Evolutionary conservation across 495 filamentous ascomycete genomes (phyloP).

Genomic region (Hypoxylon lenormandii): DNA sequence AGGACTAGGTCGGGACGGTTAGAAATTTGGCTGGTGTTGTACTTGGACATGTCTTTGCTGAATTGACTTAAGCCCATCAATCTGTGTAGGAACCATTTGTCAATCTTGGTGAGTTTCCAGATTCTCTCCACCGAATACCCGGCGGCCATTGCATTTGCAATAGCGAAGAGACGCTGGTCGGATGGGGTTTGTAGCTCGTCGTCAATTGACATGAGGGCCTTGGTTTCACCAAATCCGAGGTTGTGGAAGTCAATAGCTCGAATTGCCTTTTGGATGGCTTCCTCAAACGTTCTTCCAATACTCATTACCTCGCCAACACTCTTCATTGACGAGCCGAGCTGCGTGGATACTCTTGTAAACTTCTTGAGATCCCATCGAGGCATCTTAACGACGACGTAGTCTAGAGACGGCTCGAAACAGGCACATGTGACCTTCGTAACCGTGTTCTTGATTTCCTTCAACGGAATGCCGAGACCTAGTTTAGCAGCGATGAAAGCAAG

Average conservation of each 20-base stretch:
- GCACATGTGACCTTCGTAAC: conserved; percentile 96
- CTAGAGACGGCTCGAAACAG: conserved; percentile 98
- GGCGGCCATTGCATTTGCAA: conserved; percentile 95
- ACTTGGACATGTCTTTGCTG: conserved; percentile 77
- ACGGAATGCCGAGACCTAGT: conserved; percentile 89
- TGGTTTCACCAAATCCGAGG: conserved; percentile 90
- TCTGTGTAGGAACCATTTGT: conserved; percentile 94
- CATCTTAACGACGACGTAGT: conserved; percentile 99
- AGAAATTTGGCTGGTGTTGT: conserved; percentile 76
- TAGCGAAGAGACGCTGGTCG: conserved; percentile 95
- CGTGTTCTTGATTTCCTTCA: conserved; percentile 96
- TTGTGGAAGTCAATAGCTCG: conserved; percentile 94
- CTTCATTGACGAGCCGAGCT: conserved; percentile 98
- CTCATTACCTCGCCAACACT: conserved; percentile 99
- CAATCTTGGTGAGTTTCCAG: conserved; percentile 96
- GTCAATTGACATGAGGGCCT: conserved; percentile 93
- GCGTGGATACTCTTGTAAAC: conserved; percentile 93
- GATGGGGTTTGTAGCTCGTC: conserved; percentile 96
- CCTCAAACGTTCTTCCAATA: conserved; percentile 95
- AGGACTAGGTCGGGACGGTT: conserved; percentile 68
- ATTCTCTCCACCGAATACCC: conserved; percentile 96
- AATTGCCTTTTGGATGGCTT: conserved; percentile 98
- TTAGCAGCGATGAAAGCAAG: conserved; percentile 97
- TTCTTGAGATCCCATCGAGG: conserved; percentile 99
- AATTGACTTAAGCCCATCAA: conserved; percentile 93